Base-by-base conservation (phyloP, 768 basidiomycete species). In the Tulasnella sp. region DNA sequence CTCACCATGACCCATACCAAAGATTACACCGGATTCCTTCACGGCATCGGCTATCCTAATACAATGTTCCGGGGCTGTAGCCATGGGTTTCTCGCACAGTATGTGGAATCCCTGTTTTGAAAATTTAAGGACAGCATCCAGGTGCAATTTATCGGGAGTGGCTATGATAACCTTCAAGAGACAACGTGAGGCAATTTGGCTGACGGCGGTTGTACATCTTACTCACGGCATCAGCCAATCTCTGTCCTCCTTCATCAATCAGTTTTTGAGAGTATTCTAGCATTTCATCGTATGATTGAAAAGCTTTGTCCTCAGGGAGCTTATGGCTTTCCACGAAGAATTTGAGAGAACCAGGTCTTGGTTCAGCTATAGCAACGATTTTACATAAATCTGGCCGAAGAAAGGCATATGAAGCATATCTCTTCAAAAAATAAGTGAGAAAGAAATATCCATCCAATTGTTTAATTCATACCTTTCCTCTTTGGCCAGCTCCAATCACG, bases 61-160 rank as follows among this genome's bases (percentile, higher is more conserved):
- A 53, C 88, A 84, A 56, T 85, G 85, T 47, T 73, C 69, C 32
- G 83, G 59, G 47, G 63, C 75, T 3, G 83, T 89, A 0, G 87
- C 84, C 82, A 92, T 86, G 0, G 89, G 89, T 62, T 92, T 92
- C 72, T 92, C 89, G 64, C 89, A 91, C 19, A 92, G 71, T 50
- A 92, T 84, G 58, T 89, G 80, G 60, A 91, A 91, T 1, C 86
- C 85, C 59, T 86, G 85, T 35, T 70, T 72, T 0, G 80, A 79
- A 66, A 88, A 89, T 0, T 80, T 83, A 7, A 75, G 61, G 0
- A 82, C 74, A 5, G 87, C 79, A 53, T 84, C 79, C 22, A 72
- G 68, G 59, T 92, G 89, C 73, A 86, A 72, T 33, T 72, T 67
- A 59, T 92, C 89, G 56, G 87, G 85, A 1, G 90, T 83, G 5